Percentiles rank a stretch among this genome's conserved stretches.
These are phyloP conservation scores for Xylaria bambusicola DNA, from an alignment of 495 filamentous ascomycete species.

Conservation along the genomic window DNA sequence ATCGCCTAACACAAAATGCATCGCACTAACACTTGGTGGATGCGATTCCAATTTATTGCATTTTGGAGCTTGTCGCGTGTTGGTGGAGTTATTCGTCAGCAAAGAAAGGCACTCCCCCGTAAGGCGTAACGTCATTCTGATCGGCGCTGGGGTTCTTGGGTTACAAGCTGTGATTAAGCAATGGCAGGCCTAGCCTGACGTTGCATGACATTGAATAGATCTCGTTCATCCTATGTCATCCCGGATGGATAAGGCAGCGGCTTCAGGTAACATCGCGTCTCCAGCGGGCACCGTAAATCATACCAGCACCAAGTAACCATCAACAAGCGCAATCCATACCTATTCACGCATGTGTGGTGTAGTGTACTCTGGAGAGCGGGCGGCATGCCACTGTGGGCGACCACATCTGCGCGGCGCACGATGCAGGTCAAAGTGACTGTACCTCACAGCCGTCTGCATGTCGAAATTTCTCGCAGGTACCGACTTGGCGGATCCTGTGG, in stretches of 20 bases:
- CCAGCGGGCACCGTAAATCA: slow-evolving; percentile 9
- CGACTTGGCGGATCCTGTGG: slow-evolving; percentile 9
- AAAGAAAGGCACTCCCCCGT: not conserved
- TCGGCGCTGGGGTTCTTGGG: slow-evolving; percentile 21
- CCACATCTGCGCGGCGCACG: not conserved
- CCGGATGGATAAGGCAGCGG: slow-evolving; percentile 8
- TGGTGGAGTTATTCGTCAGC: slow-evolving; percentile 11
- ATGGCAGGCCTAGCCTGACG: slow-evolving; percentile 13
- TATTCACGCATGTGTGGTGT: no score
- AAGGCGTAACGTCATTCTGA: slow-evolving; percentile 31
- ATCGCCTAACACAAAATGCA: slow-evolving; percentile 11
- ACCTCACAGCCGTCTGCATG: slow-evolving; percentile 3
- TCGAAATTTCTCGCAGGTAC: not conserved
- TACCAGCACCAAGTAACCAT: slow-evolving; percentile 1
- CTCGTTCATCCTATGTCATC: slow-evolving; percentile 44
- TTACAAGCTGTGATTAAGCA: not conserved
- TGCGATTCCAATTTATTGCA: not conserved
- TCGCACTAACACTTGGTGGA: not conserved
- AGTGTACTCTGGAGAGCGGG: not conserved
- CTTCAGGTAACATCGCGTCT: slow-evolving; percentile 12
- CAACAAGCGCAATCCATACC: not conserved
- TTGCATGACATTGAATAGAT: slow-evolving; percentile 33
- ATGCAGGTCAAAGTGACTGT: slow-evolving; percentile 7
- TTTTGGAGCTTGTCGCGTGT: slow-evolving; percentile 11
- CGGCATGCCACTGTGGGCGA: slow-evolving; percentile 10